Evolutionary conservation across 164 flowering plant species (phyloP), one percentile per base, ranked within the genome.

Genomic region (Aristolochia contorta): DNA sequence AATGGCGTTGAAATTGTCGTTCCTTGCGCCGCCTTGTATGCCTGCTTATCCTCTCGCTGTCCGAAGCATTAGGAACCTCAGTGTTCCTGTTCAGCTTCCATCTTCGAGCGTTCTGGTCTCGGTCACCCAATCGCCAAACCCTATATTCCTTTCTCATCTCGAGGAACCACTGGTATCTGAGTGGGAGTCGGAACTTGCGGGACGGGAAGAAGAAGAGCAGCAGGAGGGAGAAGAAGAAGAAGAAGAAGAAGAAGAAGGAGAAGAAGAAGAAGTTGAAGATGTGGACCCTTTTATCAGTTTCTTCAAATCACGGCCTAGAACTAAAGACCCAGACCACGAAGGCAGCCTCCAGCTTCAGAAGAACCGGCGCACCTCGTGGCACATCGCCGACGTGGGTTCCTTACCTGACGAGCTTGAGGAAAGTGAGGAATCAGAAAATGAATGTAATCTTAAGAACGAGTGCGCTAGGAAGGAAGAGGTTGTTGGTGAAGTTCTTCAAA

Each of bases 361-460:
- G 64, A 85, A 83, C 61, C 87, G 96, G 53, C 80, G 84, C 48
- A 64, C 86, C 16, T 72, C 82, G 4, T 86, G 96, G 94, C 88
- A 58, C 46, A 75, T 86, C 8, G 82, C 85, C 16, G 63, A 67
- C 19, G 43, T 16, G 19, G 67, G 46, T 8, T 15, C 32, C 50
- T 56, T 22, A 45, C 64, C 57, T 12, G 54, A 6, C 24, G 60
- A 57, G 8, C 19, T 30, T 12, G 62, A 52, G 15, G 16, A 47
- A 59, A 45, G 6, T 21, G 10, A 45, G 9, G 58, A 56, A 23
- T 65, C 32, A 48, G 65, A 54, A 41, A 56, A 52, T 53, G 77
- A 63, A 46, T 56, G 61, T 50, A 47, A 12, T 53, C 55, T 50
- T 30, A 16, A 46, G 1, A 13, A 32, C 15, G 27, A 16, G 43